Base-by-base conservation (phyloP, 371 early-diverging fungal species). In the Mycotypha africana region DNA sequence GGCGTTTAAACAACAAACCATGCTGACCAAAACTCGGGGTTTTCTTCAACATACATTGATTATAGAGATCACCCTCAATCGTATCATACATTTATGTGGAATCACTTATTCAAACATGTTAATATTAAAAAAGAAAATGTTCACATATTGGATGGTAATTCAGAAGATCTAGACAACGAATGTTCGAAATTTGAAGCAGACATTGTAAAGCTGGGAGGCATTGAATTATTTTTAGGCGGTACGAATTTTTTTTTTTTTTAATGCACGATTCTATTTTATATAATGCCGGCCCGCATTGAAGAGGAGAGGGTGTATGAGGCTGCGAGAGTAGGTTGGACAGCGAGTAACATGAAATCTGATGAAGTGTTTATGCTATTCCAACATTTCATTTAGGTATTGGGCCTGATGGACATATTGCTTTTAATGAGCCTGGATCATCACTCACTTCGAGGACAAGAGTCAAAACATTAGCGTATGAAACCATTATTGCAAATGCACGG, bases 371-470 rank as follows among this genome's bases (percentile, higher is more conserved):
- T 23, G 16, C 24, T 16, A n/a, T n/a, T 32, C 9, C 25, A n/a
- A n/a, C n/a, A n/a, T n/a, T n/a, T n/a, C n/a, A 28, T 6, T 2
- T 28, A 54, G 55, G 55, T n/a, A 54, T 54, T 48, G 55, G 55
- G 7, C 55, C 55, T n/a, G 55, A 92, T 60, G 92, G 92, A 30
- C 92, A 92, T 56, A 89, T 92, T 63, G 92, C 92, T 12, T 92
- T 92, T 56, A 92, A 92, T 56, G 92, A 92, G 53, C 92, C 92
- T n/a, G 92, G 92, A 22, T 88, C 89, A n/a, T 89, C 89, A 14
- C 69, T 92, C 30, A 82, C 82, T 43, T 89, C 89, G 2, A 77
- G 88, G 21, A 92, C 92, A 3, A 81, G 92, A 34, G 88, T 88
- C 60, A 92, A 92, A 73, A 92, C 92, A 15, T 62, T 92, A 28